These are phyloP conservation scores for Aaosphaeria pasadenensis DNA, from an alignment of 2,329 filamentous ascomycete genomes.

Conservation along the genomic window DNA sequence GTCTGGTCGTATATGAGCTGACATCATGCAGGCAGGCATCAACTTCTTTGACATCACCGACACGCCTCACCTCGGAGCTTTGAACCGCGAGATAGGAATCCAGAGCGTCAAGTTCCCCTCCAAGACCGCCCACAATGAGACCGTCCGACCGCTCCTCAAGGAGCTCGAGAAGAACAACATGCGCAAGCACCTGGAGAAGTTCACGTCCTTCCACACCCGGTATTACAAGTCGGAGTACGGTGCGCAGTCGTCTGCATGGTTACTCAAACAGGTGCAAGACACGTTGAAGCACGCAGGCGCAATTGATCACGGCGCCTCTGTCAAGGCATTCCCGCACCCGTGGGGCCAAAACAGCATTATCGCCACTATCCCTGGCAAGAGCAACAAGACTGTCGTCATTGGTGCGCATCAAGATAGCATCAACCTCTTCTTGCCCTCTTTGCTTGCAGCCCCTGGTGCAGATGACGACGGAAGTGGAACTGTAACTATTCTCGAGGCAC, in stretches of 20 bases:
- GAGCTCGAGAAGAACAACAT: constrained; percentile 74
- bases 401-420: constrained; percentile 82
- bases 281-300: constrained; percentile 72
- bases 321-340: constrained; percentile 71
- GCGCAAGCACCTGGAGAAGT: constrained; percentile 71
- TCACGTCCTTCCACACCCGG: constrained; percentile 76
- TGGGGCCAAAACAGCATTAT: constrained; percentile 94
- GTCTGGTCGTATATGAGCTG: constrained; percentile 6
- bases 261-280: constrained; percentile 69
- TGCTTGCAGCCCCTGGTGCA: constrained; percentile 85
- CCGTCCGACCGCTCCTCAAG: constrained; percentile 64
- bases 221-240: constrained; percentile 81
- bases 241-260: constrained; percentile 82
- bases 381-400: constrained; percentile 79
- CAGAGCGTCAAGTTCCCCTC: constrained; percentile 63
- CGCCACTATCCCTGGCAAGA: constrained; percentile 83
- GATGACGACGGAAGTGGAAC: constrained; percentile 93
- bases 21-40: constrained; percentile 64
- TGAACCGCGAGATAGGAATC: constrained; percentile 19
- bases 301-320: constrained; percentile 62
- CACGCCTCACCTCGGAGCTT: constrained; percentile 60
- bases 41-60: constrained; percentile 96
- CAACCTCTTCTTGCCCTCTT: constrained; percentile 82
- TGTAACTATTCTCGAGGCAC: constrained; percentile 89
- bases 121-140: constrained; percentile 62